Evolutionary conservation across 2,329 filamentous ascomycete species (phyloP).

Genomic region (Hirsutella thompsonii): DNA sequence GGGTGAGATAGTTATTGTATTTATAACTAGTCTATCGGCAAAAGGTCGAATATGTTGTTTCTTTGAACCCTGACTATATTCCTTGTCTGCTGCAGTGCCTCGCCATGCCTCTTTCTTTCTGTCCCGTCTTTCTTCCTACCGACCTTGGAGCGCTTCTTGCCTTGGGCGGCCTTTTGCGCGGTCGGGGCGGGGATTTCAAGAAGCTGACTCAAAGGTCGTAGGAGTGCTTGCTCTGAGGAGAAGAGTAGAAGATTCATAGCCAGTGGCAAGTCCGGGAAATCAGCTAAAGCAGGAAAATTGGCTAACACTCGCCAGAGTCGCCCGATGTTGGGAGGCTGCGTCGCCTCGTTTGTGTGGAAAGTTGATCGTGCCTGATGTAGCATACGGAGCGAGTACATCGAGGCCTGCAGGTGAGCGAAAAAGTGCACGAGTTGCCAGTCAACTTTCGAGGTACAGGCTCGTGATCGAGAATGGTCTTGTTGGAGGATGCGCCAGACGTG

Average conservation of each 20-base stretch:
- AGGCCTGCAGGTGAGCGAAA: constrained; percentile 44
- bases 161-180: neutral
- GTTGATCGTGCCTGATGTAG: constrained; percentile 23
- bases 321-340: neutral
- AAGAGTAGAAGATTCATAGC: constrained; percentile 10
- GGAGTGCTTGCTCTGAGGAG: constrained; percentile 3
- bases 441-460: neutral
- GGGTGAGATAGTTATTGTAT: neutral
- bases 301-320: constrained; percentile 10
- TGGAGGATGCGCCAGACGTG: constrained; percentile 12
- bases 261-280: constrained; percentile 11
- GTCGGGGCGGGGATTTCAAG: constrained; percentile 5
- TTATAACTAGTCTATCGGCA: constrained; percentile 4
- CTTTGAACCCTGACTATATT: neutral
- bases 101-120: neutral
- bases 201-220: constrained; percentile 8
- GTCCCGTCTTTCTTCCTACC: neutral
- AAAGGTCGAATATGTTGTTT: constrained; percentile 6
- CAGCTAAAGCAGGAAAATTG: constrained; percentile 12
- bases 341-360: neutral
- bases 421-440: constrained; percentile 49
- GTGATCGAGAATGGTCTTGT: neutral
- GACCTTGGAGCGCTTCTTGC: too few relatives aligned
- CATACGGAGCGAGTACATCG: constrained; percentile 47
- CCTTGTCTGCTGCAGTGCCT: neutral